These are phyloP conservation scores for Carnegiea gigantea DNA, from an alignment of 179 eudicot genomes.

Conservation along the genomic window DNA sequence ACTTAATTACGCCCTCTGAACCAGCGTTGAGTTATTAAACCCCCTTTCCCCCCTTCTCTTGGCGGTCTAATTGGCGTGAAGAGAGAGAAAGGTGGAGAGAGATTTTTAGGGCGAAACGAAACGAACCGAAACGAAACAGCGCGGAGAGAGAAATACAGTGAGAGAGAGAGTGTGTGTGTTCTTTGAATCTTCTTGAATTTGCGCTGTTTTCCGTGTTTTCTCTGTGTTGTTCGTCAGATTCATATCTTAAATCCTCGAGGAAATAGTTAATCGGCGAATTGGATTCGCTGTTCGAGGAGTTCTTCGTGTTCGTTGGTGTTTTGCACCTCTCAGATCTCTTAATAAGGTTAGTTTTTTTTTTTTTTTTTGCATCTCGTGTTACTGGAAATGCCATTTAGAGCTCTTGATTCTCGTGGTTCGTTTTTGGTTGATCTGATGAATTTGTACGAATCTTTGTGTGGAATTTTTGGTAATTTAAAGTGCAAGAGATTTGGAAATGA, in stretches of 20 bases:
- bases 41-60: background rate
- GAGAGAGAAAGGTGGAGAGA: background rate
- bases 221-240: background rate
- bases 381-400: background rate
- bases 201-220: background rate
- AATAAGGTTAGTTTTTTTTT: background rate
- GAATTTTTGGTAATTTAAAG: background rate
- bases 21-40: slow-evolving; percentile 4
- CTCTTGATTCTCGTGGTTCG: background rate
- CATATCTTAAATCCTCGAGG: background rate
- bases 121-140: background rate
- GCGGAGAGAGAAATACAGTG: background rate
- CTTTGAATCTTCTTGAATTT: slow-evolving; percentile 17
- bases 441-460: background rate
- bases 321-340: background rate
- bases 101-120: background rate
- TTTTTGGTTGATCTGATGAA: background rate
- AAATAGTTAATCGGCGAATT: background rate
- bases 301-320: background rate
- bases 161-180: background rate
- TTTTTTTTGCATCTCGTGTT: background rate
- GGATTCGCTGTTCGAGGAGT: background rate
- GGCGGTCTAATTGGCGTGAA: background rate
- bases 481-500: background rate
- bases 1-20: background rate